Evolutionary conservation across 352 stramenopile species (phyloP).

Genomic region (Pythium coloratum): DNA sequence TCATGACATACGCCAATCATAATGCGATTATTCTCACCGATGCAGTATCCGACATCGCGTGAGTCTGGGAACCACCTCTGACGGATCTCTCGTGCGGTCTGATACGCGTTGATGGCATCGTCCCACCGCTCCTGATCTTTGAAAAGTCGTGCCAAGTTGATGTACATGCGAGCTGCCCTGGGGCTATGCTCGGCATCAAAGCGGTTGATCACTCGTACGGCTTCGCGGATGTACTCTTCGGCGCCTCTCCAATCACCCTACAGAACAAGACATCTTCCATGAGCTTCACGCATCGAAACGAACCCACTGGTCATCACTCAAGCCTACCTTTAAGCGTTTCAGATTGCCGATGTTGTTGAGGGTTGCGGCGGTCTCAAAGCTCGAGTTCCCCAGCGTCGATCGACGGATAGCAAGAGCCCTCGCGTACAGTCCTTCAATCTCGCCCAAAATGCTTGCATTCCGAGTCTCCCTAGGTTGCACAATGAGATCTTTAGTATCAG

Average conservation of each 20-base stretch:
- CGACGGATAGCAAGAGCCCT: conserved; percentile 62
- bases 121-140: conserved; percentile 64
- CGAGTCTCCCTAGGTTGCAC: conserved; percentile 15
- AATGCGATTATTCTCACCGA: conserved; percentile 32
- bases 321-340: conserved; percentile 60
- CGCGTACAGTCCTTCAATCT: conserved; percentile 63
- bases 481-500: not conserved
- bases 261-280: not conserved
- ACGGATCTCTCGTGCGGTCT: conserved; percentile 65
- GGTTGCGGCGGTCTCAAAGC: conserved; percentile 72
- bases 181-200: conserved; percentile 76
- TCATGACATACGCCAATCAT: not conserved
- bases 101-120: conserved; percentile 56
- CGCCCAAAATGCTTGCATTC: conserved; percentile 24
- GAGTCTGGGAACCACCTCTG: conserved; percentile 72
- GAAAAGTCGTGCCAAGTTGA: conserved; percentile 72
- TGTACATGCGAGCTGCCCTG: conserved; percentile 59
- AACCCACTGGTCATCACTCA: not conserved
- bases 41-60: conserved; percentile 68
- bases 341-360: conserved; percentile 84
- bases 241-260: conserved; percentile 58
- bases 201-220: conserved; percentile 70
- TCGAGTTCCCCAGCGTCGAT: conserved; percentile 65
- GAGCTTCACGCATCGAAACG: not conserved
- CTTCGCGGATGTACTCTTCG: conserved; percentile 73